Percentiles rank a stretch among this genome's conserved stretches.
Conservation (phyloP, 306 rosid genomes). For the Adenanthera pavonina region DNA sequence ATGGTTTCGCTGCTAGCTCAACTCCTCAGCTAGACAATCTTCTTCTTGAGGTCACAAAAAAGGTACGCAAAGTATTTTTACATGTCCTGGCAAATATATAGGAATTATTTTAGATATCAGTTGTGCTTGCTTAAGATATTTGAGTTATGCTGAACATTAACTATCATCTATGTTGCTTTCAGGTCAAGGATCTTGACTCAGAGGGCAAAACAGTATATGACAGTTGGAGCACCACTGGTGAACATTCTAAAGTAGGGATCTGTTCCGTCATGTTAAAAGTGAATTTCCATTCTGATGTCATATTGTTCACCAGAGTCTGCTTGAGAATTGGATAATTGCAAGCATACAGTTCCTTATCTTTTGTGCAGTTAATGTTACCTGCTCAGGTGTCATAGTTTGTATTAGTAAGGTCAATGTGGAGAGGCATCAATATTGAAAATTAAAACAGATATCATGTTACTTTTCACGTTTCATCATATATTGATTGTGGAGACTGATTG, state of each 20-base stretch:
- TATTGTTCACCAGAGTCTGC: neutral
- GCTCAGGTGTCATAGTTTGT: neutral
- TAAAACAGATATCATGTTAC: neutral
- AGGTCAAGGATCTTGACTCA: constrained; percentile 90
- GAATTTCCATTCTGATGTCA: neutral
- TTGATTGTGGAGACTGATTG: neutral
- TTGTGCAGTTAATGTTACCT: neutral
- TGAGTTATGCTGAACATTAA: constrained; percentile 30
- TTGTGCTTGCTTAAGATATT: constrained; percentile 29
- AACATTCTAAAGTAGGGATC: constrained; percentile 52
- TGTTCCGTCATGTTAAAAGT: neutral
- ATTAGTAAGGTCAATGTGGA: neutral
- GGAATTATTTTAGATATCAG: neutral
- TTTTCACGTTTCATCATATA: constrained; percentile 18
- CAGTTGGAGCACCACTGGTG: constrained; percentile 57
- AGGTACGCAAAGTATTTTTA: constrained; percentile 49
- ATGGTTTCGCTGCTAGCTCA: constrained; percentile 70
- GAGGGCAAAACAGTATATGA: constrained; percentile 60
- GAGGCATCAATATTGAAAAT: neutral
- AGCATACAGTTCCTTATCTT: neutral
- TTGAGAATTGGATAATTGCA: neutral
- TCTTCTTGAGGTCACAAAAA: constrained; percentile 71
- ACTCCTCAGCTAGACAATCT: constrained; percentile 95
- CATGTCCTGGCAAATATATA: neutral
- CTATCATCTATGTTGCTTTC: constrained; percentile 43